phyloP scores from a whole-genome alignment of 208 protist genomes.

The Crithidia brevicula region DNA sequence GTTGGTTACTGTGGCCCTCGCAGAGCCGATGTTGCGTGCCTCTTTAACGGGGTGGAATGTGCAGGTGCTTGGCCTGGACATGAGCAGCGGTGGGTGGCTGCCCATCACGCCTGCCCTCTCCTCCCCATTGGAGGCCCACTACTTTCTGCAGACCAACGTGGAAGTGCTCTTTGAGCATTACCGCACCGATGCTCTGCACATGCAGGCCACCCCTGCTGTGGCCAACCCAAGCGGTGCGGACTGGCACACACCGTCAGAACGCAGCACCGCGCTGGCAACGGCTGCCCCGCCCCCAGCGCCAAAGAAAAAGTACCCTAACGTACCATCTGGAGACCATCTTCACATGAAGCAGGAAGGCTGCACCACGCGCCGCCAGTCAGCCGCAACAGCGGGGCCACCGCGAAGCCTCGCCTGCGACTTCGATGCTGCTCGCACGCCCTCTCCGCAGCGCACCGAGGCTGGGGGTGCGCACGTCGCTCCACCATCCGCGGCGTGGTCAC shows the following conservation, averaged over 20 bases:
- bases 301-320: conserved; percentile 4
- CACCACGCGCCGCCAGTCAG: not conserved
- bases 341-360: too few relatives aligned
- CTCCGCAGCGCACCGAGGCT: not conserved
- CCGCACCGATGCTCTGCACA: conserved; percentile 10
- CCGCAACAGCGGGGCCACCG: not conserved
- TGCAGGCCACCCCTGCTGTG: conserved; percentile 17
- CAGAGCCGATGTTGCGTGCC: not conserved
- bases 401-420: conserved; percentile 24
- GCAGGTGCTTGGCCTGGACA: conserved; percentile 28
- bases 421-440: not conserved
- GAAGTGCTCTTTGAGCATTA: conserved; percentile 39
- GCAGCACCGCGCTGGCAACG: not conserved
- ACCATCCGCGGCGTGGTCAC: conserved; percentile 13
- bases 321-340: not conserved
- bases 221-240: not conserved
- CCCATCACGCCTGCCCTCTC: conserved; percentile 31
- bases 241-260: conserved; percentile 24
- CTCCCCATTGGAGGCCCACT: conserved; percentile 25
- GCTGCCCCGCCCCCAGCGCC: conserved; percentile 17
- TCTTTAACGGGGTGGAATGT: conserved; percentile 22
- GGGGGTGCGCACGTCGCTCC: not conserved
- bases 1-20: conserved; percentile 15
- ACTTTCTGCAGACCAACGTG: conserved; percentile 36
- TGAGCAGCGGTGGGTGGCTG: conserved; percentile 13